Evolutionary conservation across 768 basidiomycete genomes (phyloP), one percentile per base, ranked within the genome.

Genomic region (Pilatotrama ljubarskyi): DNA sequence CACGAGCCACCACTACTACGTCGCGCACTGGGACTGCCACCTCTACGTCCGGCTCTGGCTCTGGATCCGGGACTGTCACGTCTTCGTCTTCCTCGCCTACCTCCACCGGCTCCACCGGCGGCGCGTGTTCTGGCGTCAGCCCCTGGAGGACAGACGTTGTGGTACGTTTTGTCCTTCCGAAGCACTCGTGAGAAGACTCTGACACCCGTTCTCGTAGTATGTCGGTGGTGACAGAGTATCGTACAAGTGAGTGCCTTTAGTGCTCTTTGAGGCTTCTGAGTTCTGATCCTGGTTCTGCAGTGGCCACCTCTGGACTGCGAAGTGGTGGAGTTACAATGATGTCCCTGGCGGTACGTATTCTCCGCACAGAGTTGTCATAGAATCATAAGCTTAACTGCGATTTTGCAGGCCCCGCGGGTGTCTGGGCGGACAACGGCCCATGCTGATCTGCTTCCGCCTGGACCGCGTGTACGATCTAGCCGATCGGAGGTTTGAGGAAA

Each of bases 301-400:
- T 44, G 68, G 68, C 20, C 61, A 69, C 48, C 67, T 69, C 24
- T 69, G 65, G 67, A 69, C 68, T 17, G 70, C 70, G 35, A 71
- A 68, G 38, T 69, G 67, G 68, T 71, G 68, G 68, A 67, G 65
- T 59, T 69, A 69, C 63, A 68, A 60, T 25, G 68, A 69, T 36
- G 52, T 59, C 2, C 70, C 70, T 20, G 70, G 70, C 62, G 69
- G 68, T 66, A 26, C n/a, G 64, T 20, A 32, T 20, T 18, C 14
- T 46, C 36, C 17, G 20, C 15, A n/a, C 22, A 5, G 20, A n/a
- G 9, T 4, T 10, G 1, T 15, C 10, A 5, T 22, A 9, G 15
- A 13, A 17, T 32, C 11, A 32, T 29, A 41, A 2, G 36, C 38
- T 10, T 57, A 25, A 57, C 20, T 8, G 38, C 17, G 20, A 13